A percentile compares a stretch with the other conserved stretches of the same genome.
phyloP scores from a whole-genome alignment of 257 asterid species.

The Apocynum venetum region DNA sequence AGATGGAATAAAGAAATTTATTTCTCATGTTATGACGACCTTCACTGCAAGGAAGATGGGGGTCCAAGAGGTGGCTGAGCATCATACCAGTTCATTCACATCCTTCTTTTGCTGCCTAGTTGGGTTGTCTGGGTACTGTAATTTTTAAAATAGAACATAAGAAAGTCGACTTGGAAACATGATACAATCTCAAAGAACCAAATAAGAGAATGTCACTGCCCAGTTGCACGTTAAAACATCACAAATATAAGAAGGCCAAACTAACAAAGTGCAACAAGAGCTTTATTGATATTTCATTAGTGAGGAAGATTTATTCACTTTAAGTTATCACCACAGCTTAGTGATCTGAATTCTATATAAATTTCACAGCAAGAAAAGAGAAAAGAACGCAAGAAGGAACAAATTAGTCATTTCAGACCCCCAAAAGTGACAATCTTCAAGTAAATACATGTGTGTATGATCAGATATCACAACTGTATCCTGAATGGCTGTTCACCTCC shows the following conservation, averaged over 20 bases:
- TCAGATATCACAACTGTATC: background rate
- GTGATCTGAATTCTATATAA: background rate
- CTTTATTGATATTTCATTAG: background rate
- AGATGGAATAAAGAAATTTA: background rate
- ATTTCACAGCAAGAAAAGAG: background rate
- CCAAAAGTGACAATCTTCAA: background rate
- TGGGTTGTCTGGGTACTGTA: slow-evolving; percentile 91
- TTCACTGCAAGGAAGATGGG: background rate
- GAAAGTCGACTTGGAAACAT: background rate
- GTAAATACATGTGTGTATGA: background rate
- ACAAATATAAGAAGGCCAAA: background rate
- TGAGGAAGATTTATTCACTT: background rate
- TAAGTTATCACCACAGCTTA: background rate
- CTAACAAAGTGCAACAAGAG: background rate
- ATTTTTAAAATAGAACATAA: background rate
- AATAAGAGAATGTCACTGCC: background rate
- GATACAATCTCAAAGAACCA: background rate
- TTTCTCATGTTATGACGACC: background rate
- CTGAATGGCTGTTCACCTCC: background rate
- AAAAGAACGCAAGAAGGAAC: background rate
- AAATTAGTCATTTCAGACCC: background rate
- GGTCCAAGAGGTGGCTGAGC: background rate
- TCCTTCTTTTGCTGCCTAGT: slow-evolving; percentile 95
- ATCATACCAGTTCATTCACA: slow-evolving; percentile 87
- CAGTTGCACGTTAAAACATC: background rate